These are phyloP conservation scores for Fusarium chaquense DNA, from an alignment of 2,329 filamentous ascomycete species.

Conservation along the genomic window DNA sequence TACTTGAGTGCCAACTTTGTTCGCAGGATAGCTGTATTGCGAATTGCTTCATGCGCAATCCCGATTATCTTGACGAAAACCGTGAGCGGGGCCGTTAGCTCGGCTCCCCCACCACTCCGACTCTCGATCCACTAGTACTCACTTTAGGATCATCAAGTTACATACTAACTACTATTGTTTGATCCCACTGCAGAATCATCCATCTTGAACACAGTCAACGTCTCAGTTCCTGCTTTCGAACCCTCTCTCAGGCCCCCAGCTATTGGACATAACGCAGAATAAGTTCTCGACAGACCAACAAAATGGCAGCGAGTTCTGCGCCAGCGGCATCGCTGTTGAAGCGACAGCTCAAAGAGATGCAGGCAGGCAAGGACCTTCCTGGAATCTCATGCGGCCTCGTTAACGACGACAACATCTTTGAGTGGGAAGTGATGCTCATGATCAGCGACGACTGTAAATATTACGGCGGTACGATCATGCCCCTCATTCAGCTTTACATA, in stretches of 20 bases:
- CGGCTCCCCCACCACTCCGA: conserved; percentile 36
- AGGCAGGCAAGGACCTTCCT: conserved; percentile 88
- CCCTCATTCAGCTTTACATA: background rate
- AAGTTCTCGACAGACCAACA: background rate
- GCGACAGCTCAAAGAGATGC: conserved; percentile 94
- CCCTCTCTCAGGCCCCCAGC: background rate
- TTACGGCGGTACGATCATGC: conserved; percentile 78
- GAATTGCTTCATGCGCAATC: conserved; percentile 19
- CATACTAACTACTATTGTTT: conserved; percentile 11
- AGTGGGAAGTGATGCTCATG: conserved; percentile 99
- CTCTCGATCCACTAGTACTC: conserved; percentile 12
- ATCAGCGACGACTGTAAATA: conserved; percentile 93
- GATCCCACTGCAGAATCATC: conserved; percentile 17
- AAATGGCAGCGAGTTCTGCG: conserved; percentile 50
- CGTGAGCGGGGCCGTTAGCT: conserved; percentile 26
- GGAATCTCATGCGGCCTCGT: conserved; percentile 94
- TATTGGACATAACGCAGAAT: background rate
- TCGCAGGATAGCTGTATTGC: background rate
- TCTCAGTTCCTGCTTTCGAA: background rate
- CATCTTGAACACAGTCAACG: conserved; percentile 14
- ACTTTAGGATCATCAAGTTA: conserved; percentile 11
- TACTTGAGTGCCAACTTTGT: background rate
- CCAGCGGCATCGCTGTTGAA: conserved; percentile 79
- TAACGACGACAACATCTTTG: conserved; percentile 87
- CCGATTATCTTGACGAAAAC: background rate